Percentiles rank a stretch among this genome's conserved stretches.
Evolutionary conservation across 1,284 basidiomycete genomes (phyloP).

Genomic region (Neolentinus lepideus): DNA sequence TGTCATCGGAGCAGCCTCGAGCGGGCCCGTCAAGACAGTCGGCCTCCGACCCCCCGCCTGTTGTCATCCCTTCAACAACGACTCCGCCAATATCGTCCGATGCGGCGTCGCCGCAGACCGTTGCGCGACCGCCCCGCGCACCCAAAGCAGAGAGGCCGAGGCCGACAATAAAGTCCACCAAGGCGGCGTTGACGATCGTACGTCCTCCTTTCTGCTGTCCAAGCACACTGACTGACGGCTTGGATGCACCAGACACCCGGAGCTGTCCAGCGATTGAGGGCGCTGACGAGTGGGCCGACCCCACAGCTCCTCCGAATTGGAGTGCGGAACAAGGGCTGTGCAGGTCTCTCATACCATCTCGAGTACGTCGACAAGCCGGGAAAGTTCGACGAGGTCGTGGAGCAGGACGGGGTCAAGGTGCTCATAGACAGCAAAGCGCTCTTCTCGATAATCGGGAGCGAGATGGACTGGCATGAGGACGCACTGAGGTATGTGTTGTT

Average conservation of each 20-base stretch:
- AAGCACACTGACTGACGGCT: background rate
- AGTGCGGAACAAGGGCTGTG: constrained; percentile 98
- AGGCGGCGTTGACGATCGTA: constrained; percentile 81
- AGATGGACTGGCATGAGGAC: constrained; percentile 99
- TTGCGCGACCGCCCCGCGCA: constrained; percentile 59
- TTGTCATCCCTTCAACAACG: background rate
- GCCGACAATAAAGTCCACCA: constrained; percentile 66
- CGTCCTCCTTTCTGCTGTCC: constrained; percentile 23
- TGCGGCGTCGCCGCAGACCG: constrained; percentile 53
- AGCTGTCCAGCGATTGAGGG: constrained; percentile 69
- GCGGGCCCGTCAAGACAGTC: background rate
- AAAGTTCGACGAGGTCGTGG: constrained; percentile 96
- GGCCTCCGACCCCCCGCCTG: background rate
- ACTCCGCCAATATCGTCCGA: background rate
- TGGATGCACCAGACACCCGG: constrained; percentile 60
- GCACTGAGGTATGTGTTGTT: constrained; percentile 56
- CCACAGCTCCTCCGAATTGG: constrained; percentile 94
- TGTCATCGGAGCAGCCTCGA: background rate
- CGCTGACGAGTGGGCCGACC: constrained; percentile 70
- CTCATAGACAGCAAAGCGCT: constrained; percentile 96
- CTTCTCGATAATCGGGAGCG: constrained; percentile 97
- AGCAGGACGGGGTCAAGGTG: constrained; percentile 91
- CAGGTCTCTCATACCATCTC: constrained; percentile 94
- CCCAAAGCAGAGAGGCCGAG: constrained; percentile 59
- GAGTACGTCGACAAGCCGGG: constrained; percentile 92